Base-by-base conservation (phyloP, 768 basidiomycete species). In the Tulasnella sp. region DNA sequence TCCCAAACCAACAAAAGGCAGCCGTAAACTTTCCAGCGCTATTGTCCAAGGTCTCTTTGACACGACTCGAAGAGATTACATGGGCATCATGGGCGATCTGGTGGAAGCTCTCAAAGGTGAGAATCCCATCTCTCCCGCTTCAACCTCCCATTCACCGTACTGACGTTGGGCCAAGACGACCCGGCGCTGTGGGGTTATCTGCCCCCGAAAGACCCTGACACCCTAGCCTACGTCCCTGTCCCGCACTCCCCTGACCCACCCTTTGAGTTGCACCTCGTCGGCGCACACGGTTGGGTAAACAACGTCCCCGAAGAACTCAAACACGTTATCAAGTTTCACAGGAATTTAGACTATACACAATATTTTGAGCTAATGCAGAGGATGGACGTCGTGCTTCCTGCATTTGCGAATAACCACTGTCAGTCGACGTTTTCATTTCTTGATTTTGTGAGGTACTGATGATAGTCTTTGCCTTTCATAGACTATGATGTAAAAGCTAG, bases 21-120 rank as follows among this genome's bases (percentile, higher is more conserved):
- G 23, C 43, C 43, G 43, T 15, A 53, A 53, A n/a, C 65, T 75
- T 39, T 68, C 72, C 17, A 68, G 68, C 50, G 73, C 70, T 2
- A 72, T 72, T 57, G 73, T 75, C 21, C 73, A 74, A 63, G 73
- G 73, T 19, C 68, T 63, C 2, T 71, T 74, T 58, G 62, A 63
- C 27, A 34, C 64, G 6, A 66, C 63, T 12, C 67, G 74, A 9
- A 67, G 74, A 12, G 69, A 72, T 59, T 74, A 73, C 54, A 19
- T 59, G 6, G 62, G 66, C 29, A 62, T 73, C 12, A 73, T 73
- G 57, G 37, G 57, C 0, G 71, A 73, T 27, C 61, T 74, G 25
- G 66, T 63, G 17, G 50, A 58, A 6, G 72, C 69, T 2, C 57
- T 74, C 3, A 62, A 65, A 12, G 66, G 72, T 72, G 45, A 11